Base-by-base conservation (phyloP, 805 yeast genomes). In the Cyberlindnera mississippiensis region DNA sequence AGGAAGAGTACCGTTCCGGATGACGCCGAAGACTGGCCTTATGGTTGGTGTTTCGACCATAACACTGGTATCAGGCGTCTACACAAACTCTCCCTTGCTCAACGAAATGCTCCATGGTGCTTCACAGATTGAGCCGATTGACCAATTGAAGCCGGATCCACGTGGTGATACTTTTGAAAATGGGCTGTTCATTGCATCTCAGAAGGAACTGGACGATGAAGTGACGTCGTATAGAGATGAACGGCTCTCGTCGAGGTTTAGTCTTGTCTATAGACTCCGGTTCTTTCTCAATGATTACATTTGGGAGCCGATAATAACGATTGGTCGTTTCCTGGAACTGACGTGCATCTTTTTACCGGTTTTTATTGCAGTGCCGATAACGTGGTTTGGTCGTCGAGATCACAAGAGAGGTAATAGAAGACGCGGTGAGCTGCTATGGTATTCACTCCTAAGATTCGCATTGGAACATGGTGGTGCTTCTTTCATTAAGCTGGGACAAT, bases 381-480 rank as follows among this genome's bases (percentile, higher is more conserved):
- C 70, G 2, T 53, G 61, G 34, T 49, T 75, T 34, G 53, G 51
- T 2, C 41, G 46, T 13, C 40, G 56, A 4, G 41, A 45, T 19
- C 32, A 44, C 2, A 34, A 33, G 8, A 49, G 52, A 18, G 49
- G 52, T 6, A 66, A 67, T 35, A 78, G 73, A 16, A 69, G 82
- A 27, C 56, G 72, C 3, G 96, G 96, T 0, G 75, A 85, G 2
- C 52, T 72, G 15, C 31, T 78, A 16, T 91, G 97, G 96, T 90
- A 75, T 62, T 63, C 64, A 40, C 63, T 78, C 35, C 64, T 91
- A 16, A 71, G 87, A 37, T 62, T 74, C 59, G 67, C 83, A 1
- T 77, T 93, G 44, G 96, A 91, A 61, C 48, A 68, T 14, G 96
- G 96, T 0, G 99, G 99, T 1, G 96, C 98, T 3, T 83, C 96